Evolutionary conservation across 225 moss, liverwort and hornwort genomes (phyloP), one percentile per base, ranked within the genome.

Genomic region (Neckera pumila): DNA sequence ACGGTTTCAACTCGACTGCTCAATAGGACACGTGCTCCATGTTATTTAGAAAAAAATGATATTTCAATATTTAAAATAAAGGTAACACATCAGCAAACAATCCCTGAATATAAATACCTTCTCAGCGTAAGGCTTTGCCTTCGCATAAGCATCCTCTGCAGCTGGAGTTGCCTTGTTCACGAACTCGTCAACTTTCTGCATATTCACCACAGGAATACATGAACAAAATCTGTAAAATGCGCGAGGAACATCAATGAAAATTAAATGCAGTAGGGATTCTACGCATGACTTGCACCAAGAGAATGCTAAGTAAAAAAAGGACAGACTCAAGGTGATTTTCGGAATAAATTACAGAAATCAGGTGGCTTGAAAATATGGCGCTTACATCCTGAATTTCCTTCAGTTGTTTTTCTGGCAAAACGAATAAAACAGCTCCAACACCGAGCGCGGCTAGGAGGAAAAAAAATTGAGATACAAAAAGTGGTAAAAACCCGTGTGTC

Each of bases 401-500:
- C 94, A 95, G 85, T 69, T 91, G 87, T 61, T 95, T 95, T 54
- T 95, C 93, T 64, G 97, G 94, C 84, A 96, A 90, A 84, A 95
- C 87, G 62, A 96, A 92, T 34, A 97, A 69, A 53, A 91, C 89
- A 85, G 91, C 94, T 86, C 96, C 97, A 85, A 92, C 88, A 86
- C 95, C 95, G 42, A 95, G 92, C 57, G 93, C 86, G 53, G 93
- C 95, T 86, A 93, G 84, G 76, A 97, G 93, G 17, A 97, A 90
- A 72, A 96, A 92, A 57, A 97, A 91, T 87, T 97, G 97, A 86
- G 96, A 91, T 64, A 97, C 88, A 89, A 97, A 97, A 69, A 97
- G 95, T 42, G 97, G 96, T 89, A 95, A 86, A 82, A 95, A 89
- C 6, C 97, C 97, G 86, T 95, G 97, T 42, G 96, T 95, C 90